Evolutionary conservation across 371 early-diverging fungal species (phyloP), one percentile per base, ranked within the genome.

Genomic region (Mucor indicus): DNA sequence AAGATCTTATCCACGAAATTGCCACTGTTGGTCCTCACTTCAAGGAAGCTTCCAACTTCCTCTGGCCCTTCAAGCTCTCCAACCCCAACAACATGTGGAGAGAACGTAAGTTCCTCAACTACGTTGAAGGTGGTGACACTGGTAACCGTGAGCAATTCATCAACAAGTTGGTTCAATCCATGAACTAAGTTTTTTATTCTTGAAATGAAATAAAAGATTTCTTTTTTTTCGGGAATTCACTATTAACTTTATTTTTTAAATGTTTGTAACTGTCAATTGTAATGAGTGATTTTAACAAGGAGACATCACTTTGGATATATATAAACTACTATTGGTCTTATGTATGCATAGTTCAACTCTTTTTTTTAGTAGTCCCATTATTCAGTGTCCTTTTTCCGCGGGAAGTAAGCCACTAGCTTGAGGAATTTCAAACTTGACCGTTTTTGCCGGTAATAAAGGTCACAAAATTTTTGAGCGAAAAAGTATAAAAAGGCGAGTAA

Each of bases 61-160:
- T 99, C 69, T 98, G 98, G 95, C 96, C 99, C 69, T 98, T 99
- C 91, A 93, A 93, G 84, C 88, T 99, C 57, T 92, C 91, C 65
- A 92, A 91, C 86, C 99, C 99, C 66, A 96, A 80, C 65, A 97
- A 96, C 69, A 98, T 98, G 59, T 99, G 89, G 91, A 77, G 77
- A 55, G 83, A 81, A 48, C 94, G 96, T 85, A 99, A 99, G 89
- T 81, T 88, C 58, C 82, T 80, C 49, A 94, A 96, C 87, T 99
- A 96, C 75, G 87, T 98, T 52, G 92, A 98, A 79, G 99, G 98
- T 71, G 99, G 99, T 76, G 92, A 95, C 71, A 72, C 84, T 67
- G 99, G 99, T 66, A 91, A 98, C 87, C 96, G 98, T 74, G 96
- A 98, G 76, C 77, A 87, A 67, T 79, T 86, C 67, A 95, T 99